These are phyloP conservation scores for Dimargaris verticillata DNA, from an alignment of 192 early-diverging fungal genomes.

Conservation along the genomic window DNA sequence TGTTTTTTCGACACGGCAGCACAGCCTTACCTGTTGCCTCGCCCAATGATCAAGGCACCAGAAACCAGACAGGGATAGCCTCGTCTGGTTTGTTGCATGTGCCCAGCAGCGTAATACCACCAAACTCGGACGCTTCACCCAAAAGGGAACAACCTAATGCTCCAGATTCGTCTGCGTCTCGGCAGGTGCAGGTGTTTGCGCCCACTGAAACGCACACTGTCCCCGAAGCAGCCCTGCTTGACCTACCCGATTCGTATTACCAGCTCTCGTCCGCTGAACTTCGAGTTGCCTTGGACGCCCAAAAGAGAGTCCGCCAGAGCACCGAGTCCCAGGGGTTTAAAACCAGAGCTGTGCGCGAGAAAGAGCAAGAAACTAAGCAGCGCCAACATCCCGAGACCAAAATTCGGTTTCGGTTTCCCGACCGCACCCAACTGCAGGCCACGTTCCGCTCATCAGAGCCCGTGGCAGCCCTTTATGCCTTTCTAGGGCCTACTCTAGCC, in stretches of 20 bases:
- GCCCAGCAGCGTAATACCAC: too few species aligned
- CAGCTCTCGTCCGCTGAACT: constrained; percentile 53
- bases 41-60: too few species aligned
- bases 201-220: constrained; percentile 25
- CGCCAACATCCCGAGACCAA: constrained; percentile 56
- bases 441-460: constrained; percentile 27
- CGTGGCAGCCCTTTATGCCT: background rate
- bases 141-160: too few species aligned
- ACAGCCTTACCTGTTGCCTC: background rate
- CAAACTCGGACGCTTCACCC: too few species aligned
- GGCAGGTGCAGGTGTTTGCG: constrained; percentile 33
- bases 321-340: constrained; percentile 57
- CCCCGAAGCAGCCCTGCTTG: constrained; percentile 31
- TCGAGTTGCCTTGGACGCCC: constrained; percentile 38
- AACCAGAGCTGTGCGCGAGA: constrained; percentile 58
- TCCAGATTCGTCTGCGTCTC: too few species aligned
- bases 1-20: constrained; percentile 43
- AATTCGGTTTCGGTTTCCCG: constrained; percentile 74
- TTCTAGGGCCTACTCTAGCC: background rate
- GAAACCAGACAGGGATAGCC: too few species aligned
- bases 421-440: constrained; percentile 54
- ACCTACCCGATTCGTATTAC: constrained; percentile 81
- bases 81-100: too few species aligned
- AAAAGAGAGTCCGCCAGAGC: constrained; percentile 31
- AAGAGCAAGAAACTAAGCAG: constrained; percentile 38